A percentile compares a stretch with the other conserved stretches of the same genome.
phyloP scores from a whole-genome alignment of 495 filamentous ascomycete genomes.

The Geopyxis carbonaria region DNA sequence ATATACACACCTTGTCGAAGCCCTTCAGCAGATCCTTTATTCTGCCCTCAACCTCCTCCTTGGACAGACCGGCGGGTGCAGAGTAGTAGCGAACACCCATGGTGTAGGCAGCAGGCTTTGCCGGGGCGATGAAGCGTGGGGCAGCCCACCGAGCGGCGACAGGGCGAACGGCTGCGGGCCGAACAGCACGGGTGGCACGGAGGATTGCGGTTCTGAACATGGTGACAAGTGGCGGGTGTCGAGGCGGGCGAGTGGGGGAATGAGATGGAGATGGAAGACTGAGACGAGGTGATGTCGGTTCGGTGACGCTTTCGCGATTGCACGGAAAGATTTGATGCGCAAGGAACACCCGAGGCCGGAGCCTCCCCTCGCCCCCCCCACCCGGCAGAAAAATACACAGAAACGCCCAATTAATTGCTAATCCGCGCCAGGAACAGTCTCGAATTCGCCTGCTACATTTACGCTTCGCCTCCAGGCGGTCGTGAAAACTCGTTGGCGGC shows the following conservation, averaged over 20 bases:
- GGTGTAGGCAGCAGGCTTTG: slow-evolving; percentile 37
- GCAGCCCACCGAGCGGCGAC: slow-evolving; percentile 37
- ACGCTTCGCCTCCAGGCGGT: no score
- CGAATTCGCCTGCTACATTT: no score
- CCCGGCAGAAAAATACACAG: background rate
- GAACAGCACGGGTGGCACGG: slow-evolving; percentile 40
- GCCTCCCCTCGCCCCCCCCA: background rate
- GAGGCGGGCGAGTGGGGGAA: slow-evolving; percentile 11
- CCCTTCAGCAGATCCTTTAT: slow-evolving; percentile 82
- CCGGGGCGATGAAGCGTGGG: slow-evolving; percentile 33
- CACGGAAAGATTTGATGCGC: background rate
- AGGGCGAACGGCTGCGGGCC: slow-evolving; percentile 39
- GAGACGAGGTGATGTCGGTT: slow-evolving; percentile 1
- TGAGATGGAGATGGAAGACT: slow-evolving; percentile 19
- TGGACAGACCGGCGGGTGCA: slow-evolving; percentile 53
- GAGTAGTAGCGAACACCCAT: slow-evolving; percentile 67
- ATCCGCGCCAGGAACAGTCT: no score
- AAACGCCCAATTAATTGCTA: no score
- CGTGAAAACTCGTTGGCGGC: no score
- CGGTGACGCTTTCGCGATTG: slow-evolving; percentile 1
- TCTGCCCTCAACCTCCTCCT: slow-evolving; percentile 74
- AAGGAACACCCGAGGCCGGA: background rate
- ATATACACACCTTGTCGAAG: slow-evolving; percentile 84
- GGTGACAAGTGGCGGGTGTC: slow-evolving; percentile 11
- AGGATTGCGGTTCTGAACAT: slow-evolving; percentile 82